phyloP scores from a whole-genome alignment of 768 basidiomycete species.

The Tephrocybe sp. region DNA sequence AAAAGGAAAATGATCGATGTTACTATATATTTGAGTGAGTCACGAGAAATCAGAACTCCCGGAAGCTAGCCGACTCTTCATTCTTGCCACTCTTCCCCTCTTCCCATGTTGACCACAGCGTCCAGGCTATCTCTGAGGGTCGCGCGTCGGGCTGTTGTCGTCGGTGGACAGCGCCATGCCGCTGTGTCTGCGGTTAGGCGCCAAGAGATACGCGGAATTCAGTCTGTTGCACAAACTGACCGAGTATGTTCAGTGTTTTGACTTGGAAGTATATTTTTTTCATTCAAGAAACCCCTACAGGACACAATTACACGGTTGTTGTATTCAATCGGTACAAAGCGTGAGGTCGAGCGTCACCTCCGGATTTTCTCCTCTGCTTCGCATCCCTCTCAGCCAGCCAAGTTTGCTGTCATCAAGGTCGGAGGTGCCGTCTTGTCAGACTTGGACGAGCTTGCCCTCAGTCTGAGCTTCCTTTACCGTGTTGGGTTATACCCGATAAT shows the following conservation, averaged over 20 bases:
- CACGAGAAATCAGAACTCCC: constrained; percentile 21
- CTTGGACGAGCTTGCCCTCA: constrained; percentile 90
- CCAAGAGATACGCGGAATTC: constrained; percentile 41
- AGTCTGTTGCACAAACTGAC: constrained; percentile 72
- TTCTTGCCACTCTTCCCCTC: constrained; percentile 12
- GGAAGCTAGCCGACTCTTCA: constrained; percentile 9
- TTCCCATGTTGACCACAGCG: constrained; percentile 19
- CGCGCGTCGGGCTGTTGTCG: constrained; percentile 44
- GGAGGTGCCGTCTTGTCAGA: constrained; percentile 94
- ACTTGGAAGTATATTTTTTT: not conserved
- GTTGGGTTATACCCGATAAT: constrained; percentile 98
- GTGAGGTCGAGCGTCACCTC: constrained; percentile 97
- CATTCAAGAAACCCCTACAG: constrained; percentile 35
- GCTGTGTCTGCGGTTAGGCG: constrained; percentile 39
- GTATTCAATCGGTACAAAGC: constrained; percentile 95
- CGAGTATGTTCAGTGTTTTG: constrained; percentile 42
- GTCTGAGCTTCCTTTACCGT: constrained; percentile 93
- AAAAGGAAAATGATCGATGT: constrained; percentile 1
- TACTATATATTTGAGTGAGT: constrained; percentile 17
- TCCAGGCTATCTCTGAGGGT: constrained; percentile 33
- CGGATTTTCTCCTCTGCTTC: constrained; percentile 97
- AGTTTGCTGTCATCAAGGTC: constrained; percentile 97
- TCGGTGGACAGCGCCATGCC: constrained; percentile 48
- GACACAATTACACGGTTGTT: constrained; percentile 96
- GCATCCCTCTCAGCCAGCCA: constrained; percentile 84